A percentile compares a stretch with the other conserved stretches of the same genome.
phyloP scores from a whole-genome alignment of 2,329 filamentous ascomycete genomes.

The Parastagonospora avenae region DNA sequence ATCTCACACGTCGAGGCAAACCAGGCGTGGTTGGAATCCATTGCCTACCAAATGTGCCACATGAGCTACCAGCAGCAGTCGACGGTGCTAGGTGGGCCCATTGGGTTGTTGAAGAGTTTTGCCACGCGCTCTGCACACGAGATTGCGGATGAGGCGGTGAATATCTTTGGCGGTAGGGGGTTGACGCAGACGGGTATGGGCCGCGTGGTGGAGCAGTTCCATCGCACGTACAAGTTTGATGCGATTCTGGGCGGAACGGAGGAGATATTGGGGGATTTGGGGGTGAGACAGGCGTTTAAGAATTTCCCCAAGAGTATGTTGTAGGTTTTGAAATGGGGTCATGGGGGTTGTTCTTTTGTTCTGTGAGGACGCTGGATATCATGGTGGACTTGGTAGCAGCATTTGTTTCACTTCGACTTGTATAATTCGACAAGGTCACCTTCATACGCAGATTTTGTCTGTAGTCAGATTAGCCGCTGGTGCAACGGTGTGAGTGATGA shows the following conservation, averaged over 20 bases:
- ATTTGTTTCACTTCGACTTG: not conserved
- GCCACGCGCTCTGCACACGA: conserved; percentile 78
- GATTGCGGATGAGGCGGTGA: conserved; percentile 80
- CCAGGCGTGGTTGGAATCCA: conserved; percentile 82
- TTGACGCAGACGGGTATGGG: conserved; percentile 86
- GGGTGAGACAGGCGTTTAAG: conserved; percentile 82
- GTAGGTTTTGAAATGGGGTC: conserved; percentile 51
- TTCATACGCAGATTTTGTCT: too few relatives aligned
- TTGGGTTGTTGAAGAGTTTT: conserved; percentile 81
- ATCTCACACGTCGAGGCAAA: conserved; percentile 81
- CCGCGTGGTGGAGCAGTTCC: conserved; percentile 79
- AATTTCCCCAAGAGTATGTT: conserved; percentile 84
- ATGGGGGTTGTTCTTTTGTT: too few relatives aligned
- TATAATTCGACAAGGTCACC: too few relatives aligned
- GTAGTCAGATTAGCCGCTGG: too few relatives aligned
- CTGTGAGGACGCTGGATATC: not conserved
- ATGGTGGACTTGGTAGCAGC: not conserved
- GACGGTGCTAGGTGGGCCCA: conserved; percentile 76
- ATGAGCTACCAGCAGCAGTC: conserved; percentile 81
- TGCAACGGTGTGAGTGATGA: too few relatives aligned
- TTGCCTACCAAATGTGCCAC: conserved; percentile 87
- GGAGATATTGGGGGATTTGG: conserved; percentile 80
- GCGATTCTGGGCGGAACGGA: conserved; percentile 75
- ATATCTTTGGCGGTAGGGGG: conserved; percentile 84
- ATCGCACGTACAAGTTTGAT: conserved; percentile 78